Evolutionary conservation across 2,329 filamentous ascomycete species (phyloP).

Genomic region (Hansfordia pulvinata): DNA sequence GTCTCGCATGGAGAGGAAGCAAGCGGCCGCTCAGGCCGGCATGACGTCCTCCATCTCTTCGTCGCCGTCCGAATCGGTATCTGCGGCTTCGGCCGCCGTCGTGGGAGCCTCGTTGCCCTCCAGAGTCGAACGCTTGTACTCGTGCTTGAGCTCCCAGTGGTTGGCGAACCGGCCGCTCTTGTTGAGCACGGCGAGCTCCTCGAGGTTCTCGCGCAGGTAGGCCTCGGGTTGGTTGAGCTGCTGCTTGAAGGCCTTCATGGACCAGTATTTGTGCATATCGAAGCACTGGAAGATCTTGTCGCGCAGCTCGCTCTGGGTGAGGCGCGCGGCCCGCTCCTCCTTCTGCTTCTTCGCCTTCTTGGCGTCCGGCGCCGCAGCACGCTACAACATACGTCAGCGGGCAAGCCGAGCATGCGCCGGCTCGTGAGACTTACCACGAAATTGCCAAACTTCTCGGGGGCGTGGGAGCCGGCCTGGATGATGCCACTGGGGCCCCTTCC

Average conservation of each 20-base stretch:
- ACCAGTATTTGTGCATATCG: slow-evolving; percentile 80
- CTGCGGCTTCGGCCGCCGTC: slow-evolving; percentile 26
- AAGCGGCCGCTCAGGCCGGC: slow-evolving; percentile 6
- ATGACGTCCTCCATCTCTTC: slow-evolving; percentile 71
- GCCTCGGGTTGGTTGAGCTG: slow-evolving; percentile 76
- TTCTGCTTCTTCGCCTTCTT: slow-evolving; percentile 62
- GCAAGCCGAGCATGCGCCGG: neutral
- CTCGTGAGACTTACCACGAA: slow-evolving; percentile 47
- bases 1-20: slow-evolving; percentile 5
- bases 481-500: slow-evolving; percentile 35
- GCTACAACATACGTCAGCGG: slow-evolving; percentile 5
- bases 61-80: slow-evolving; percentile 47
- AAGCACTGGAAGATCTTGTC: slow-evolving; percentile 78
- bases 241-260: slow-evolving; percentile 73
- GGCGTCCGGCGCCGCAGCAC: slow-evolving; percentile 22
- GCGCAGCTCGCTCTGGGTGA: slow-evolving; percentile 76
- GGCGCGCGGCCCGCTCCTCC: slow-evolving; percentile 52
- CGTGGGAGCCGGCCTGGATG: slow-evolving; percentile 43
- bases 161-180: slow-evolving; percentile 76
- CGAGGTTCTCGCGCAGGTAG: slow-evolving; percentile 77
- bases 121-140: slow-evolving; percentile 45
- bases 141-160: slow-evolving; percentile 67
- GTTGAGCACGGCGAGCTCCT: slow-evolving; percentile 70
- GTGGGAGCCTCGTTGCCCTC: slow-evolving; percentile 37
- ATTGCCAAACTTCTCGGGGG: slow-evolving; percentile 30